phyloP scores from a whole-genome alignment of 768 basidiomycete species.

The Galerina sulciceps region DNA sequence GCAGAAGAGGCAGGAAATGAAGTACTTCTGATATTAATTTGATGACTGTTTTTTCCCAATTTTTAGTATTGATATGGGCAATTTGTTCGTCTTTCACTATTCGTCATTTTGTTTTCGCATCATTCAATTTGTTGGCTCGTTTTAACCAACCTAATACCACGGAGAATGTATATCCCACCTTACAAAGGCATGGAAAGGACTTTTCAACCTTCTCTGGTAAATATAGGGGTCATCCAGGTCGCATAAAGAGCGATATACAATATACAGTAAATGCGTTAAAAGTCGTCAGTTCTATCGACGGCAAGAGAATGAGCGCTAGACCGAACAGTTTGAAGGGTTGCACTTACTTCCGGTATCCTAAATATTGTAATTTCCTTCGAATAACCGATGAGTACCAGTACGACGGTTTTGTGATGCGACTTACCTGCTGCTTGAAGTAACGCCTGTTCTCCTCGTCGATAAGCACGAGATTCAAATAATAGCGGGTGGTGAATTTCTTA shows the following conservation, averaged over 20 bases:
- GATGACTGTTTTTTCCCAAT: neutral
- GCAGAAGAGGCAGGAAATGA: conserved; percentile 6
- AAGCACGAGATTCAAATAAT: conserved; percentile 96
- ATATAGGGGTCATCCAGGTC: conserved; percentile 6
- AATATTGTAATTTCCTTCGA: conserved; percentile 84
- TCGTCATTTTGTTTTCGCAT: neutral
- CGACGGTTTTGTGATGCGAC: conserved; percentile 5
- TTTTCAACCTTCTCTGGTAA: neutral
- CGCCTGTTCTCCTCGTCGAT: conserved; percentile 98
- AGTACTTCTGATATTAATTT: conserved; percentile 10
- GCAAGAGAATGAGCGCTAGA: neutral
- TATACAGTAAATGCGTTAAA: conserved; percentile 13
- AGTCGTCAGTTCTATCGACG: conserved; percentile 16
- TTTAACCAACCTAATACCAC: conserved; percentile 2
- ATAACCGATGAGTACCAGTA: neutral
- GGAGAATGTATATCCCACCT: neutral
- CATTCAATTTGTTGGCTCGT: neutral
- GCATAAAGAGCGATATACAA: conserved; percentile 21
- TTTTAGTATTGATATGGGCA: conserved; percentile 8
- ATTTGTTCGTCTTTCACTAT: neutral
- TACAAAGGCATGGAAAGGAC: neutral
- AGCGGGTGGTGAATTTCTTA: conserved; percentile 97
- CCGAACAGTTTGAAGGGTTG: neutral
- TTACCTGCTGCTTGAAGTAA: conserved; percentile 95
- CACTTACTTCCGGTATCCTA: conserved; percentile 82